Evolutionary conservation across 2,329 filamentous ascomycete genomes (phyloP), one percentile per base, ranked within the genome.

Genomic region (Pyricularia pennisetigena): DNA sequence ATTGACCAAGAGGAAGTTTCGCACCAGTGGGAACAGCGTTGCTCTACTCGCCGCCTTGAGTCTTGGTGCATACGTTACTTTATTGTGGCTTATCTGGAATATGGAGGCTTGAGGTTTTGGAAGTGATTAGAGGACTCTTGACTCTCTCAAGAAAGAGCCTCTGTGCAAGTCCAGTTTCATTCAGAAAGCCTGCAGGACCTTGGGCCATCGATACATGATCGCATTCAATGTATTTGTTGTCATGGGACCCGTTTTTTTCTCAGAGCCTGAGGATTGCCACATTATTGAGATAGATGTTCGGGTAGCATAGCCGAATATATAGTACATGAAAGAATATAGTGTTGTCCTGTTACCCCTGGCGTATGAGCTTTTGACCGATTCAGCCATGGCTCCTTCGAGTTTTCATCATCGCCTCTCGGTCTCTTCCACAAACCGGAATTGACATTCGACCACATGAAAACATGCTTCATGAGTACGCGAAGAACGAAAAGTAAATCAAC

Each of bases 1-100:
- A 79, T 76, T 59, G 66, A 54, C 73, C 73, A 82, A 77, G 71
- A 83, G 81, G 74, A 87, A 83, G 74, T 90, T 90, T 72, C 83
- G 87, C 70, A 90, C 87, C 24, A 88, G 85, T 70, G 86, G 87
- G 29, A 87, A 88, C 73, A 88, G 84, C 67, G 86, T 90, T 24
- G 77, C 85, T 1, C 74, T 89, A 49, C 78, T 90, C 72, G 86
- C 85, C 1, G 71, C 75, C 9, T 74, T 90, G 70, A 89, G 86
- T 71, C 74, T 89, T 61, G 79, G 80, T 54, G 85, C 86, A 4
- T 89, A 90, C 75, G 73, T 84, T 7, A 82, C 81, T 49, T 76
- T 90, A 72, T 75, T 89, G 72, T 80, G 85, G 29, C 75, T 90
- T 72, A 66, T 66, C 85, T 86, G 35, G 64, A 66, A 26, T 20